Base-by-base conservation (phyloP, 1,139 yeast species). In the Saccharomyces hybrid region DNA sequence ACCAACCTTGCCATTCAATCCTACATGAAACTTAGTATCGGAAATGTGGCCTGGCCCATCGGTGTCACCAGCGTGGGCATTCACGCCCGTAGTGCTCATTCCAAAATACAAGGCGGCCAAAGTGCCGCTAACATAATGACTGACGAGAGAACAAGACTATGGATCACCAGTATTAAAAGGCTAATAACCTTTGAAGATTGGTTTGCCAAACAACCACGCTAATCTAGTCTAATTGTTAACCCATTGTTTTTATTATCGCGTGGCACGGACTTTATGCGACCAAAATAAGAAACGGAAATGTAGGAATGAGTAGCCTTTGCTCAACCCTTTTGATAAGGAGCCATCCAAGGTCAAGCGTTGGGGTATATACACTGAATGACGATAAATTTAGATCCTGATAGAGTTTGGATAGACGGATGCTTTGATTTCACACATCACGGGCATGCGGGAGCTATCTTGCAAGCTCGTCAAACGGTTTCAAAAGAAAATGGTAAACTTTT, bases 341-440 rank as follows among this genome's bases (percentile, higher is more conserved):
- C 23, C 23, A 38, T 8, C 4, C 23, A 8, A 16, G 25, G 7
- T 38, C 23, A 38, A 14, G 23, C 13, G 13, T 16, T 38, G 25
- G 42, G 7, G 11, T 16, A 38, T 16, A 38, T 16, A 3, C 23
- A 38, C 42, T 38, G 23, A 41, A 50, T 50, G 52, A 50, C 52
- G 29, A 25, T 50, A 44, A 38, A 11, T 13, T 44, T 50, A 25
- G 32, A 49, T 25, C 38, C 31, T 16, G 31, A 48, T 32, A 54
- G 77, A 48, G 84, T 90, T 58, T 93, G 98, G 99, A 83, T 93
- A 46, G 99, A 93, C 69, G 99, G 99, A 0, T 93, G 99, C 67
- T 93, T 93, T 73, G 99, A 93, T 70, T 93, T 93, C 73, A 89
- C 96, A 44, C 99, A 93, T 69, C 98, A 93, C 66, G 99, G 93